A percentile compares a stretch with the other conserved stretches of the same genome.
These are phyloP conservation scores for Cercospora beticola DNA, from an alignment of 2,329 filamentous ascomycete species.

Conservation along the genomic window DNA sequence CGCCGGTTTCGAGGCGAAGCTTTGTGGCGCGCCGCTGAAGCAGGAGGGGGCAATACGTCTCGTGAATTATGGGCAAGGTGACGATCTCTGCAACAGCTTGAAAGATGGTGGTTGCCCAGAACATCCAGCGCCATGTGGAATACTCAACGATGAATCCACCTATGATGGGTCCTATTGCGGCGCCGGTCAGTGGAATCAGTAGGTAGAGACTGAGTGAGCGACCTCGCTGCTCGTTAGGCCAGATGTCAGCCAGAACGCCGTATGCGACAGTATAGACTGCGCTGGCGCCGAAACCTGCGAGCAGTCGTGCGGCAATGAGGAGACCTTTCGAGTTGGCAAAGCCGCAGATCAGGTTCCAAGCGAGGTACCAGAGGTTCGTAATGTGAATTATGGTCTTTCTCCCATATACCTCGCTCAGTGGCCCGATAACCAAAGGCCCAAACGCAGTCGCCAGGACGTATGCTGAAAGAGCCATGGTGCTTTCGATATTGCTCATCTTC, in stretches of 20 bases:
- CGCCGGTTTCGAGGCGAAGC: conserved; percentile 41
- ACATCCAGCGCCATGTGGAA: conserved; percentile 47
- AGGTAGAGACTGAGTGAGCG: conserved; percentile 20
- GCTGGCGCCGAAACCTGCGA: conserved; percentile 53
- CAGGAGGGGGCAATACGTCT: conserved; percentile 42
- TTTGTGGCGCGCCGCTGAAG: conserved; percentile 40
- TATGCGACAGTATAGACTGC: conserved; percentile 34
- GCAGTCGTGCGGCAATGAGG: conserved; percentile 49
- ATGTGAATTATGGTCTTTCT: conserved; percentile 45
- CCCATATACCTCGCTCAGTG: conserved; percentile 48
- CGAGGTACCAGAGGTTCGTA: conserved; percentile 53
- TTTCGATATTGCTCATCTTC: conserved; percentile 11
- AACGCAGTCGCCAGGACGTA: conserved; percentile 28
- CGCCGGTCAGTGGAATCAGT: conserved; percentile 24
- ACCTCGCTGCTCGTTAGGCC: conserved; percentile 24
- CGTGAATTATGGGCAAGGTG: conserved; percentile 38
- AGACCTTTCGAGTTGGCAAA: conserved; percentile 44
- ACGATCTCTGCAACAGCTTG: conserved; percentile 27
- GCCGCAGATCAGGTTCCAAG: conserved; percentile 52
- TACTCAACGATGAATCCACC: conserved; percentile 42
- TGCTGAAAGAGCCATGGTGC: conserved; percentile 23
- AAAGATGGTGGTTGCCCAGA: conserved; percentile 43
- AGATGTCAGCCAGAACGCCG: conserved; percentile 26
- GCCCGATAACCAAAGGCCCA: conserved; percentile 23
- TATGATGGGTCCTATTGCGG: conserved; percentile 26